These are phyloP conservation scores for Urtica urens DNA, from an alignment of 306 rosid species.

Conservation along the genomic window DNA sequence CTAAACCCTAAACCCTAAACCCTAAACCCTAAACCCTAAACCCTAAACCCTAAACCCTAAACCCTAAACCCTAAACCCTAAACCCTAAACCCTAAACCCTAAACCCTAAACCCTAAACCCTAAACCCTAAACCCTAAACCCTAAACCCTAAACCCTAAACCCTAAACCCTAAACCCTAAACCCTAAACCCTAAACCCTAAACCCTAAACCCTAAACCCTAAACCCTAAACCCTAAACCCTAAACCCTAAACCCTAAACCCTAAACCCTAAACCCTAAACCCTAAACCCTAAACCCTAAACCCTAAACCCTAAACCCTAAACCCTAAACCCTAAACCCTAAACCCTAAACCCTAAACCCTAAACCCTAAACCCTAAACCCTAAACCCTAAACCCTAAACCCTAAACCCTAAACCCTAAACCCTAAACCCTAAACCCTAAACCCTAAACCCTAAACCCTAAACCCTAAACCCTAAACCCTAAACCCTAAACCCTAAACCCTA, in stretches of 20 bases:
- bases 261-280: conserved; percentile 7
- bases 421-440: conserved; percentile 2
- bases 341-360: conserved; percentile 13
- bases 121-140: not conserved
- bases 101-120: conserved; percentile 21
- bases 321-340: conserved; percentile 14
- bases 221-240: not conserved
- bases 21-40: conserved; percentile 18
- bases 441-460: not conserved
- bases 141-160: not conserved
- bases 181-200: conserved; percentile 9
- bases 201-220: conserved; percentile 4
- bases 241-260: conserved; percentile 3
- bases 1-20: conserved; percentile 18
- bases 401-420: conserved; percentile 7
- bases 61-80: conserved; percentile 12
- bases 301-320: conserved; percentile 6
- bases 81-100: conserved; percentile 13
- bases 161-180: not conserved
- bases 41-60: conserved; percentile 11
- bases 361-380: conserved; percentile 7
- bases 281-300: not conserved
- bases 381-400: conserved; percentile 13
- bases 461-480: conserved; percentile 11
- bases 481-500: conserved; percentile 11